Base-by-base conservation (phyloP, 345 rosid species). In the Acer negundo region DNA sequence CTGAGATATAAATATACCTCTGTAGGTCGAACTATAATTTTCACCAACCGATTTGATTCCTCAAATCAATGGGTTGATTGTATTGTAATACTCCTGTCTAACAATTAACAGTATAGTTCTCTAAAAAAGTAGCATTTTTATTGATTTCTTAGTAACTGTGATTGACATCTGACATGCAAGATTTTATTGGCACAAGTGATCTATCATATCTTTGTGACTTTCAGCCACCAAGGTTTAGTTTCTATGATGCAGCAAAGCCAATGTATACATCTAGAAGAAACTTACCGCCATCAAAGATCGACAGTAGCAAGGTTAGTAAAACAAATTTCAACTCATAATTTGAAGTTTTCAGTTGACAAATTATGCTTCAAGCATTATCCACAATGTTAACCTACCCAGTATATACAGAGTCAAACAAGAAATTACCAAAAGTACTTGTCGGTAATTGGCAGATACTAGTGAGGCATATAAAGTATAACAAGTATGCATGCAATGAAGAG, bases 231-330 rank as follows among this genome's bases (percentile, higher is more conserved):
- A 90, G 86, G 77, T 95, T 93, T 78, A 95, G 99, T 84, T 95
- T 95, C 90, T 95, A 95, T 42, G 91, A 93, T 70, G 98, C 99
- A 42, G 75, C 96, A 19, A 92, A 92, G 86, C 96, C 98, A 9
- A 93, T 90, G 75, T 95, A 90, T 77, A 93, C 99, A 59, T 95
- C 97, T 67, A 88, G 94, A 87, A 92, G 98, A 92, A 93, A 95
- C 87, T 83, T 93, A 66, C 99, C 98, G 0, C 98, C 99, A 2
- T 79, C 93, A 28, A 88, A 89, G 79, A 90, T 95, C 61, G 97
- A 93, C 83, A 85, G 80, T 46, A 75, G 94, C 85, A 95, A 92
- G 97, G 98, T 88, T 26, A 70, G 82, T 64, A 47, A 74, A 69
- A 9, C 42, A n/a, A 53, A 49, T 58, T 73, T 65, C 62, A 68